Evolutionary conservation across 176 grass and related monocot genomes (phyloP), one percentile per base, ranked within the genome.

Genomic region (Oryza coarctata): DNA sequence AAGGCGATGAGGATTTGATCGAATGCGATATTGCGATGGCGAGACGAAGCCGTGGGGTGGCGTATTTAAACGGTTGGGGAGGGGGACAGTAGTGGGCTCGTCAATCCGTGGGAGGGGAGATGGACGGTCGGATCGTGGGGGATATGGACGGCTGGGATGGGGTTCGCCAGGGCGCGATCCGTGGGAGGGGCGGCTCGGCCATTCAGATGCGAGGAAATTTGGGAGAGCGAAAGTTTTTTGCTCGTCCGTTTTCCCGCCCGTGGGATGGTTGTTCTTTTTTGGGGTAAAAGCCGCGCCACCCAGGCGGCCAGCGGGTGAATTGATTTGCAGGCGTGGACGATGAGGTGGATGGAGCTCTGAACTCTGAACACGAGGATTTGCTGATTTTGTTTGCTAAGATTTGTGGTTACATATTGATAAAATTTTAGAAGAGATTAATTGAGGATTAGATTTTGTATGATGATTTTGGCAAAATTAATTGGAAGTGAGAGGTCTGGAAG

Each of bases 151-250:
- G 85, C 2, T 2, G 3, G 0, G 86, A 88, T 86, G 83, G 2
- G 7, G 36, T 22, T 4, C 26, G 0, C 7, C 4, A 35, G 26
- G 35, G 28, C 1, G 3, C 65, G 76, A 89, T 92, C 87, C 87
- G 80, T 68, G 76, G 90, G 71, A 71, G 4, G 17, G 6, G 1
- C 2, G 44, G 7, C 44, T 68, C 0, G 18, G 28, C 90, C 80
- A 92, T 86, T 92, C 34, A 86, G 45, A 27, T 61, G 31, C 22
- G 12, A 86, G 67, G 9, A 0, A 12, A 67, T 27, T 79, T 18
- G 38, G 74, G 20, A 2, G 36, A 3, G 0, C 5, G 44, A 66
- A 73, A 73, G 7, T 11, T 39, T 62, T n/a, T 57, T n/a, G 52
- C 20, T 18, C 52, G n/a, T n/a, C 4, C 9, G 10, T 3, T 10